Evolutionary conservation across 331 rosid genomes (phyloP).

Genomic region (Malus hybrid): DNA sequence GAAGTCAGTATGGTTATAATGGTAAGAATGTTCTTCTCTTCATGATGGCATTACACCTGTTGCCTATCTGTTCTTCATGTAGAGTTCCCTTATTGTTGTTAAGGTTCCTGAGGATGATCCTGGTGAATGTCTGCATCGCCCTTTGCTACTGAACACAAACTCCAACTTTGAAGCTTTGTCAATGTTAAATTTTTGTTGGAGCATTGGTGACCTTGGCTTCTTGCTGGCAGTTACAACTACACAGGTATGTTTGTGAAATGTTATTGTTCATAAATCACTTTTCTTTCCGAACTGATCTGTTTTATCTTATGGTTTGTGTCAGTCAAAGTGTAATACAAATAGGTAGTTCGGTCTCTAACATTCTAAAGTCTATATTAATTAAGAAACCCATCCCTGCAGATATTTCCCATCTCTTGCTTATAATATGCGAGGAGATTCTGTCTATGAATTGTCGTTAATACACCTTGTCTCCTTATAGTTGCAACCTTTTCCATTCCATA

Average conservation of each 20-base stretch:
- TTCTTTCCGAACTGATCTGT: not conserved
- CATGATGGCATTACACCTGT: not conserved
- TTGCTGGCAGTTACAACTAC: slow-evolving; percentile 71
- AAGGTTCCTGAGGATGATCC: slow-evolving; percentile 57
- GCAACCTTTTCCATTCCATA: not conserved
- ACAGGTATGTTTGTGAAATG: slow-evolving; percentile 31
- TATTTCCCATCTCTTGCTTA: not conserved
- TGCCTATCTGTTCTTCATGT: not conserved
- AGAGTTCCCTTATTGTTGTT: slow-evolving; percentile 10
- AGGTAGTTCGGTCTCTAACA: not conserved
- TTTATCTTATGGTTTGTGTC: not conserved
- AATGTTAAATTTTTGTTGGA: slow-evolving; percentile 55
- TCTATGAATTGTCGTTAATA: not conserved
- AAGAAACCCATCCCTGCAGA: not conserved
- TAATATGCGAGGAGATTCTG: not conserved
- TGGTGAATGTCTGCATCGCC: slow-evolving; percentile 46
- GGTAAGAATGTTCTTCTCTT: slow-evolving; percentile 44
- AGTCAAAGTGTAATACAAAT: not conserved
- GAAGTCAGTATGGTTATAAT: slow-evolving; percentile 55
- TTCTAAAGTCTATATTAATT: not conserved
- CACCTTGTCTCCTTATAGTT: not conserved
- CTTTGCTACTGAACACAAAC: slow-evolving; percentile 51
- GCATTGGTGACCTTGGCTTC: slow-evolving; percentile 66
- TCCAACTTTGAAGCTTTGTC: slow-evolving; percentile 62
- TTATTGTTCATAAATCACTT: not conserved